A percentile compares a stretch with the other conserved stretches of the same genome.
These are phyloP conservation scores for Tetrapisispora taiwanensis DNA, from an alignment of 805 yeast species.

Conservation along the genomic window DNA sequence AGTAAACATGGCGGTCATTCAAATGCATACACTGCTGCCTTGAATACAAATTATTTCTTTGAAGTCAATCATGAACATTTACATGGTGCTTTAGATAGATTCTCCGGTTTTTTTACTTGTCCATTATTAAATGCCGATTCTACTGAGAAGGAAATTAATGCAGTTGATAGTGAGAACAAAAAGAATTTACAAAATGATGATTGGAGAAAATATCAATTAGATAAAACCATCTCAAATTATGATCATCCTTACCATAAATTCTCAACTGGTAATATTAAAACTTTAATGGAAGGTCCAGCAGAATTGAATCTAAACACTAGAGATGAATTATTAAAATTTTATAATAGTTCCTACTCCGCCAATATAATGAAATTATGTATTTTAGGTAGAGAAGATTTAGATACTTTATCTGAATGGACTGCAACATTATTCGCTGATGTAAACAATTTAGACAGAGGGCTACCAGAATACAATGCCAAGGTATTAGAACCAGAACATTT, in stretches of 20 bases:
- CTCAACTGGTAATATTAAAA: slow-evolving; percentile 77
- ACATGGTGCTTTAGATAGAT: slow-evolving; percentile 84
- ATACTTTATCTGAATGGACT: slow-evolving; percentile 63
- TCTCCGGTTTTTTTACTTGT: slow-evolving; percentile 80
- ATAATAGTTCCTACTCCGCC: slow-evolving; percentile 64
- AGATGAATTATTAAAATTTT: slow-evolving; percentile 68
- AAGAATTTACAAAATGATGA: slow-evolving; percentile 82
- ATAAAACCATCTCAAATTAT: slow-evolving; percentile 60
- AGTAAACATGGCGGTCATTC: slow-evolving; percentile 81
- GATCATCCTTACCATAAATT: slow-evolving; percentile 79
- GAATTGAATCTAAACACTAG: slow-evolving; percentile 61
- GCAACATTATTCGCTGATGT: slow-evolving; percentile 53
- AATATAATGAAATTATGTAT: slow-evolving; percentile 82
- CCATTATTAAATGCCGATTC: slow-evolving; percentile 70
- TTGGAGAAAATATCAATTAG: slow-evolving; percentile 84
- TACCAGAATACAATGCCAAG: slow-evolving; percentile 33
- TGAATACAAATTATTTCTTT: slow-evolving; percentile 84
- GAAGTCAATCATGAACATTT: slow-evolving; percentile 68
- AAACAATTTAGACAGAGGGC: slow-evolving; percentile 22
- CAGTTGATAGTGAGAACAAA: slow-evolving; percentile 93
- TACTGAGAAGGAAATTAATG: slow-evolving; percentile 84
- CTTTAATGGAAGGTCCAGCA: slow-evolving; percentile 61
- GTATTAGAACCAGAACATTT: slow-evolving; percentile 44
- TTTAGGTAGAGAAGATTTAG: slow-evolving; percentile 71
- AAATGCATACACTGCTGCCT: slow-evolving; percentile 85